Evolutionary conservation across 345 rosid species (phyloP).

Genomic region (Garcia nutans): DNA sequence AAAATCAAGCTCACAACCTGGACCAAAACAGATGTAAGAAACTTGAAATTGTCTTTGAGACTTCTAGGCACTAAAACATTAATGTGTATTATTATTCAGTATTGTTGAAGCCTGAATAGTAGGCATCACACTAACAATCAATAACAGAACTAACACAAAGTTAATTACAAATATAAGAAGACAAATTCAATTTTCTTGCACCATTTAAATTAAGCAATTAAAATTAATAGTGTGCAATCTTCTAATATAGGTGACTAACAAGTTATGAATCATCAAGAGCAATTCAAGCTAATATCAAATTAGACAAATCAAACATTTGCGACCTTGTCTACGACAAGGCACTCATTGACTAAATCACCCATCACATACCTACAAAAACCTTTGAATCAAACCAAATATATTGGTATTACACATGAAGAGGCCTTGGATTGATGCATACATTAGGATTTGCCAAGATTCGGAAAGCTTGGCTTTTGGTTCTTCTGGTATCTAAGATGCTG

Average conservation of each 20-base stretch:
- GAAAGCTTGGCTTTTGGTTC: constrained; percentile 56
- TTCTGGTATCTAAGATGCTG: constrained; percentile 29
- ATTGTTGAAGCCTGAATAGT: not conserved
- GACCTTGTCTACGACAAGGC: constrained; percentile 6
- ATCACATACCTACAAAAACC: constrained; percentile 37
- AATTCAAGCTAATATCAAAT: constrained; percentile 13
- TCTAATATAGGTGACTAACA: not conserved
- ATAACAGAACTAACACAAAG: constrained; percentile 4
- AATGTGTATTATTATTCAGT: not conserved
- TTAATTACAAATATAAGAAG: not conserved
- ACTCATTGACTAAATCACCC: constrained; percentile 20
- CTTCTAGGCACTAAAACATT: not conserved
- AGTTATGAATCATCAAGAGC: not conserved
- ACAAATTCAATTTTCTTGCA: not conserved
- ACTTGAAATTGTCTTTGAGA: no score
- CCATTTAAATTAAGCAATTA: not conserved
- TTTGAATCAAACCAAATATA: constrained; percentile 39
- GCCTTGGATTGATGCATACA: constrained; percentile 49
- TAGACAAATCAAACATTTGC: constrained; percentile 3
- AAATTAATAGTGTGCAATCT: not conserved
- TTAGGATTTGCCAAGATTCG: constrained; percentile 65
- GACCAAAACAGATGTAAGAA: no score
- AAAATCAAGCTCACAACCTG: not conserved
- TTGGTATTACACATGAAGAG: constrained; percentile 32
- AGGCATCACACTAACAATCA: not conserved